These are phyloP conservation scores for Colletotrichum simmondsii DNA, from an alignment of 2,329 filamentous ascomycete species.

Conservation along the genomic window DNA sequence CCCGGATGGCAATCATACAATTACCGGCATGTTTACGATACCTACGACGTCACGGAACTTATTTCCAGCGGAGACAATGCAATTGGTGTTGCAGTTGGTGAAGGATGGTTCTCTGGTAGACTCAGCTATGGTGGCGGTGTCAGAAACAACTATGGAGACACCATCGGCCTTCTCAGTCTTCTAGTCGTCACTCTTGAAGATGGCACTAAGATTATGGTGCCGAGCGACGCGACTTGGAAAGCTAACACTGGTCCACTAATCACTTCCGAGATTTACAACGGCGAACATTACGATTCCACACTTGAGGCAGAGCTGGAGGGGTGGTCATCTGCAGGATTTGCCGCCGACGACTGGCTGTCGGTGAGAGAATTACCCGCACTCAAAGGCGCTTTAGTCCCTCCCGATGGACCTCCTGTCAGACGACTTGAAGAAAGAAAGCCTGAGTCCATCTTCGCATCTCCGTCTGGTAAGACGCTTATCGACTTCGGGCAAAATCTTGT, in stretches of 20 bases:
- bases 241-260: conserved; percentile 46
- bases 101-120: conserved; percentile 61
- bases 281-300: conserved; percentile 60
- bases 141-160: conserved; percentile 52
- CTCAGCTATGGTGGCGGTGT: conserved; percentile 42
- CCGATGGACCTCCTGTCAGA: conserved; percentile 57
- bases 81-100: conserved; percentile 54
- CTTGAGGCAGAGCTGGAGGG: conserved; percentile 42
- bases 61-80: conserved; percentile 48
- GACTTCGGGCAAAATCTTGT: conserved; percentile 71
- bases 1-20: conserved; percentile 66
- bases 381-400: conserved; percentile 47
- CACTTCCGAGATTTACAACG: conserved; percentile 60
- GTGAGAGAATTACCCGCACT: conserved; percentile 45
- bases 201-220: conserved; percentile 41
- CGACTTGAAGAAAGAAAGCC: conserved; percentile 45
- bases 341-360: conserved; percentile 41
- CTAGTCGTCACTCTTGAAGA: conserved; percentile 48
- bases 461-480: conserved; percentile 56
- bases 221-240: conserved; percentile 52
- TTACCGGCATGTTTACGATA: conserved; percentile 62
- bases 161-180: conserved; percentile 50
- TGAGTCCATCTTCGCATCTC: conserved; percentile 43
- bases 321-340: conserved; percentile 40
- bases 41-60: conserved; percentile 59